Evolutionary conservation across 1,284 basidiomycete species (phyloP).

Genomic region (Neolentinus lepideus): DNA sequence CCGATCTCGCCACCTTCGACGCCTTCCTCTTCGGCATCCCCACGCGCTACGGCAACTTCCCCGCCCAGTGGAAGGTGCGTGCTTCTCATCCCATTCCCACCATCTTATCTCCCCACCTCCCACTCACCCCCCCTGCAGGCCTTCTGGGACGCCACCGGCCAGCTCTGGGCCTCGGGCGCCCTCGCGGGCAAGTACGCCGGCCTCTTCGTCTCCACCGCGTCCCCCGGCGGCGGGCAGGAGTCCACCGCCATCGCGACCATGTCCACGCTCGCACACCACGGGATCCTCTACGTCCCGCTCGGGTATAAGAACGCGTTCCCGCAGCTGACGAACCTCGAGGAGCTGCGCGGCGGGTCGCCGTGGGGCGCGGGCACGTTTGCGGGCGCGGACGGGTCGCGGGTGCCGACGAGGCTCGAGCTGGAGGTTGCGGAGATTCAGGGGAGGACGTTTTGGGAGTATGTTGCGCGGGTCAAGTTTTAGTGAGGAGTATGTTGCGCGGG

Average conservation of each 20-base stretch:
- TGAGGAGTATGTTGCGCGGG: constrained; percentile 29
- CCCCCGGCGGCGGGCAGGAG: constrained; percentile 71
- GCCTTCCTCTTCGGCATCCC: constrained; percentile 73
- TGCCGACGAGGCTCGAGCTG: constrained; percentile 57
- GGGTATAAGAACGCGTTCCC: constrained; percentile 61
- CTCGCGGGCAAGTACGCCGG: constrained; percentile 80
- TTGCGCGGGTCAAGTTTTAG: constrained; percentile 31
- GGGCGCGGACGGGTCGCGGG: constrained; percentile 52
- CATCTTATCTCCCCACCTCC: too few relatives aligned
- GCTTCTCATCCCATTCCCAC: neutral
- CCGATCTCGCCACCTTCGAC: constrained; percentile 60
- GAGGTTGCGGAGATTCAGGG: constrained; percentile 64
- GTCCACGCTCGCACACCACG: constrained; percentile 78
- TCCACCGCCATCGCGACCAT: constrained; percentile 57
- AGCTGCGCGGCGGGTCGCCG: constrained; percentile 68
- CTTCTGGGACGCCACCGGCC: constrained; percentile 80
- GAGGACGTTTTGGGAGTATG: constrained; percentile 44
- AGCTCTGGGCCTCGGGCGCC: constrained; percentile 65
- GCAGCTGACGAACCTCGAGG: constrained; percentile 50
- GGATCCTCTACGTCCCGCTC: constrained; percentile 73
- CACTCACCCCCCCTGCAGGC: too few relatives aligned
- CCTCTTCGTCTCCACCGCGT: constrained; percentile 63
- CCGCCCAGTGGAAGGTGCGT: constrained; percentile 54
- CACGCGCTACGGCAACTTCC: constrained; percentile 71
- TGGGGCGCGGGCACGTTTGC: constrained; percentile 75